Percentiles rank a stretch among this genome's conserved stretches.
These are phyloP conservation scores for Arthrobotrys megalospora DNA, from an alignment of 2,329 filamentous ascomycete genomes.

Conservation along the genomic window DNA sequence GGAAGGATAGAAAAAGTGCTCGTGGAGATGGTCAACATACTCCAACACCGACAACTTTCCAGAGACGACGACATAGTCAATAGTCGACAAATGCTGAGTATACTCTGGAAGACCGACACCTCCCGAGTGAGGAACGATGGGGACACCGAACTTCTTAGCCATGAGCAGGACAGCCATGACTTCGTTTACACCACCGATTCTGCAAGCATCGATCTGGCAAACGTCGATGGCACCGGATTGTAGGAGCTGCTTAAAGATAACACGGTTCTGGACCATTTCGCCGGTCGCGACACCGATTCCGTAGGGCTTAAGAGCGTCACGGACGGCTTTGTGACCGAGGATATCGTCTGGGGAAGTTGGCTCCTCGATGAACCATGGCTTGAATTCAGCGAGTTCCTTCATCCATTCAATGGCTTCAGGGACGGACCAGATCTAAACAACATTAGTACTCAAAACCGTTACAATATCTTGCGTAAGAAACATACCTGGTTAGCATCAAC, in stretches of 20 bases:
- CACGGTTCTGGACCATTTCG: slow-evolving; percentile 95
- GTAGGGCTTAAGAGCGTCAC: slow-evolving; percentile 81
- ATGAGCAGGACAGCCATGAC: slow-evolving; percentile 90
- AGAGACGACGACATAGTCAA: slow-evolving; percentile 90
- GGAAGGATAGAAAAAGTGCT: slow-evolving; percentile 88
- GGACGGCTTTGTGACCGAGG: slow-evolving; percentile 86
- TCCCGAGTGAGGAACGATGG: slow-evolving; percentile 89
- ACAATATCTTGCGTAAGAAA: slow-evolving; percentile 9
- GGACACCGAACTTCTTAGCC: slow-evolving; percentile 80
- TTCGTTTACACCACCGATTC: slow-evolving; percentile 91
- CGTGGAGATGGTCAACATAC: slow-evolving; percentile 93
- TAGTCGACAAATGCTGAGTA: slow-evolving; percentile 91
- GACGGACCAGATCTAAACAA: slow-evolving; percentile 81
- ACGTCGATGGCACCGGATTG: slow-evolving; percentile 85
- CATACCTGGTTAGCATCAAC: slow-evolving; percentile 88
- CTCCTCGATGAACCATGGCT: slow-evolving; percentile 89
- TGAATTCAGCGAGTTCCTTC: slow-evolving; percentile 84
- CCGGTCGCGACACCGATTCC: slow-evolving; percentile 89
- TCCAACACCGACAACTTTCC: slow-evolving; percentile 87
- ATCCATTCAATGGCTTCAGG: slow-evolving; percentile 91
- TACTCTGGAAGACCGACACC: slow-evolving; percentile 94
- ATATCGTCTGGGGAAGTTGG: slow-evolving; percentile 92
- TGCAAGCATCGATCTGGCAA: slow-evolving; percentile 91
- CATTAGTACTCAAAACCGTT: slow-evolving; percentile 7
- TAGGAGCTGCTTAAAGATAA: slow-evolving; percentile 93